phyloP scores from a whole-genome alignment of 108 stramenopile genomes.

The Schizochytrium sp. region DNA sequence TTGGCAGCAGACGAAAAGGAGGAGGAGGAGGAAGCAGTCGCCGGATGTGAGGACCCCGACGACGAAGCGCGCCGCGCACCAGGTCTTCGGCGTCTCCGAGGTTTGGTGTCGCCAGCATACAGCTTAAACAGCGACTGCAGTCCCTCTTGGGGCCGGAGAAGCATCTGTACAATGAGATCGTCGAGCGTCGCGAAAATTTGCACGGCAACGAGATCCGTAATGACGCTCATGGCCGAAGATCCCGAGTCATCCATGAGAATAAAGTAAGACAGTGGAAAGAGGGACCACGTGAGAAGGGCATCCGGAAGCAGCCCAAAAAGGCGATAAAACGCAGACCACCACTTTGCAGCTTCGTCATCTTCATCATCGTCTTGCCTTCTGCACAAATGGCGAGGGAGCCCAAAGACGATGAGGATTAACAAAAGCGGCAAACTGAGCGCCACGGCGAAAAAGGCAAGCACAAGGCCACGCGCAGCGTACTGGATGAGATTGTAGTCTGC shows the following conservation, averaged over 20 bases:
- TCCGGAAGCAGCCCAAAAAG: background rate
- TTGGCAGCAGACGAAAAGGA: no score
- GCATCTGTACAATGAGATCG: slow-evolving; percentile 1
- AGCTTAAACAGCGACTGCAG: background rate
- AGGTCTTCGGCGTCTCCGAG: no score
- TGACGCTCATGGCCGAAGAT: background rate
- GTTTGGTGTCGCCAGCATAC: background rate
- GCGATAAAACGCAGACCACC: background rate
- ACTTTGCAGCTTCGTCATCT: background rate
- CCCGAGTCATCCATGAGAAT: background rate
- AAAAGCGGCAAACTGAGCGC: background rate
- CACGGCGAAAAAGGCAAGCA: background rate
- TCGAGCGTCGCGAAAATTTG: background rate
- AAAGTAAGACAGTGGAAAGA: background rate
- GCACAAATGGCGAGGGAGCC: background rate
- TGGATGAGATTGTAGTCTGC: background rate
- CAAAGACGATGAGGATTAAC: background rate
- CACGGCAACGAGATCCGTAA: background rate
- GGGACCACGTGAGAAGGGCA: background rate
- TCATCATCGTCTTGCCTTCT: background rate
- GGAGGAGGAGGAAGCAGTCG: no score
- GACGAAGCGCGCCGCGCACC: no score
- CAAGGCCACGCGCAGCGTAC: background rate
- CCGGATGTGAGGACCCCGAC: no score
- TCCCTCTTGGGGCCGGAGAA: background rate